Evolutionary conservation across 1,284 basidiomycete genomes (phyloP).

Genomic region (Takashimella koratensis): DNA sequence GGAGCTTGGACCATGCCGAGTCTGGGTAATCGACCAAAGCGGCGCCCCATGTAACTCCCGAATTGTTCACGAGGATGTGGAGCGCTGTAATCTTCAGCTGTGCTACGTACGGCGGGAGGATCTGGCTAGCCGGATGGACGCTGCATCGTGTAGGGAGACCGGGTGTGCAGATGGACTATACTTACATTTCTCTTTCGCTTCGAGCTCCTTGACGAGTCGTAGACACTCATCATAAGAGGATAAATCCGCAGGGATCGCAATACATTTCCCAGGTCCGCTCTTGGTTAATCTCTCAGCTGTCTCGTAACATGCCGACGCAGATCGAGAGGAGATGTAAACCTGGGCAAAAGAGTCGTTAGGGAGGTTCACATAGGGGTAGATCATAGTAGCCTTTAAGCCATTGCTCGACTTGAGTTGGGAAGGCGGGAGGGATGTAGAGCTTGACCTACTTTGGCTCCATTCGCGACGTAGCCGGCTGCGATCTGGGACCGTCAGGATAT

Average conservation of each 20-base stretch:
- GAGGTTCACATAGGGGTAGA: too few species aligned
- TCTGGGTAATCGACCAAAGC: slow-evolving; percentile 58
- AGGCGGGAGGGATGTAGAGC: too few species aligned
- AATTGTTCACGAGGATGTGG: slow-evolving; percentile 53
- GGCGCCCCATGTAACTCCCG: slow-evolving; percentile 63
- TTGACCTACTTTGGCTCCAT: slow-evolving; percentile 58
- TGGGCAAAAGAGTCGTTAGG: background rate
- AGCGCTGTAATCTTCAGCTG: slow-evolving; percentile 8
- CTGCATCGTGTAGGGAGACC: background rate
- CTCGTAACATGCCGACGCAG: slow-evolving; percentile 56
- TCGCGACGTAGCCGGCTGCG: slow-evolving; percentile 62
- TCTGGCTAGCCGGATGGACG: background rate
- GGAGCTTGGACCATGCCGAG: slow-evolving; percentile 48
- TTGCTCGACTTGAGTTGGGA: too few species aligned
- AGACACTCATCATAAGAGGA: slow-evolving; percentile 60
- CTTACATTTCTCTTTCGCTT: slow-evolving; percentile 54
- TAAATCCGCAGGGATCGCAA: slow-evolving; percentile 61
- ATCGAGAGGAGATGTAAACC: slow-evolving; percentile 63
- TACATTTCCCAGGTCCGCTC: slow-evolving; percentile 58
- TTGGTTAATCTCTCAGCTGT: slow-evolving; percentile 59
- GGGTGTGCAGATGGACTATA: too few species aligned
- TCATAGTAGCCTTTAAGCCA: too few species aligned
- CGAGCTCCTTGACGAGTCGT: slow-evolving; percentile 56
- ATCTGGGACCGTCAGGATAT: too few species aligned
- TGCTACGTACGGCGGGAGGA: slow-evolving; percentile 51